phyloP scores from a whole-genome alignment of 768 basidiomycete genomes.

The Sistotremastrum niveocremeum region DNA sequence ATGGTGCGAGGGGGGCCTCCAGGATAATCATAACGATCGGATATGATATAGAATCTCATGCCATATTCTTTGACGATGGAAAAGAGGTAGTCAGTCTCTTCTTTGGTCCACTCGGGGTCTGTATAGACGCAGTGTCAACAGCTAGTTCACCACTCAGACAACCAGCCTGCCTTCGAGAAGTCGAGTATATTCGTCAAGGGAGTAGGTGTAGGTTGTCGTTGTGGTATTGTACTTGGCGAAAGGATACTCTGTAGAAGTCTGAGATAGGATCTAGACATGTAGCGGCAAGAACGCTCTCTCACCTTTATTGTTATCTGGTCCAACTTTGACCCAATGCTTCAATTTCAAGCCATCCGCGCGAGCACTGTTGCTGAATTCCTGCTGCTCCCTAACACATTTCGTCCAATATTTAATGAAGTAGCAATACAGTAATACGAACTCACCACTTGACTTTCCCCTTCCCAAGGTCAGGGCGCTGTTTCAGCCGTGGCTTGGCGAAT shows the following conservation, averaged over 20 bases:
- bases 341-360: slow-evolving; percentile 56
- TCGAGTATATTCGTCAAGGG: slow-evolving; percentile 78
- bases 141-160: background rate
- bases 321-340: slow-evolving; percentile 70
- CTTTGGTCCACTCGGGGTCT: slow-evolving; percentile 83
- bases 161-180: slow-evolving; percentile 50
- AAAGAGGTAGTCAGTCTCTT: slow-evolving; percentile 92
- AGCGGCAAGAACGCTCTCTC: background rate
- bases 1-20: slow-evolving; percentile 41
- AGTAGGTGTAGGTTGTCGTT: slow-evolving; percentile 52
- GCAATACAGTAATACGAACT: background rate
- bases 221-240: slow-evolving; percentile 79
- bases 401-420: background rate
- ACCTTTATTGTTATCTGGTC: slow-evolving; percentile 22
- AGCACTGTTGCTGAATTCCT: slow-evolving; percentile 59
- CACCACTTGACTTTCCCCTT: slow-evolving; percentile 63
- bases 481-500: slow-evolving; percentile 68
- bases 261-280: background rate
- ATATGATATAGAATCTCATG: slow-evolving; percentile 75
- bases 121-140: background rate
- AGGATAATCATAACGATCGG: slow-evolving; percentile 78
- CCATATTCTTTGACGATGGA: slow-evolving; percentile 69
- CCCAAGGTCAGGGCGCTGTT: slow-evolving; percentile 72
- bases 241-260: slow-evolving; percentile 40
- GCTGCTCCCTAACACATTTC: slow-evolving; percentile 47